Conservation (phyloP, 495 filamentous ascomycete species). For the Neurospora tetrasperma region DNA sequence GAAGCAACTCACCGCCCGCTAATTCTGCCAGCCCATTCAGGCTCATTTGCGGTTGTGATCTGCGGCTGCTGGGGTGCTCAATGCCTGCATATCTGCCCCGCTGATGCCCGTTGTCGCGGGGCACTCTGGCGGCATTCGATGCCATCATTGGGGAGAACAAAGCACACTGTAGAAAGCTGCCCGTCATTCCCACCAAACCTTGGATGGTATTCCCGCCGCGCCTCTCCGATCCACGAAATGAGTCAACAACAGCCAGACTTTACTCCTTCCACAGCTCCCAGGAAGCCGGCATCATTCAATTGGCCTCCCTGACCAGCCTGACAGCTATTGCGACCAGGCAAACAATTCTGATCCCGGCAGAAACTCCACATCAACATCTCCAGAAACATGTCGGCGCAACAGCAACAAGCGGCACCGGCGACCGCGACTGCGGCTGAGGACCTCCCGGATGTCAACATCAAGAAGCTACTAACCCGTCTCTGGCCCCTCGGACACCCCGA, state of each 20-base stretch:
- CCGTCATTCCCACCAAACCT: background rate
- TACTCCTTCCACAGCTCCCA: background rate
- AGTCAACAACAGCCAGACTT: conserved; percentile 13
- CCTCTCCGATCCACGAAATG: conserved; percentile 6
- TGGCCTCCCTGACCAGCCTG: conserved; percentile 1
- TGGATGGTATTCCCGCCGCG: background rate
- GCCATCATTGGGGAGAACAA: conserved; percentile 4
- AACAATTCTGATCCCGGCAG: background rate
- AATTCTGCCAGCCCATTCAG: conserved; percentile 14
- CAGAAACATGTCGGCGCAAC: conserved; percentile 1
- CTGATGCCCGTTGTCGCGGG: conserved; percentile 13
- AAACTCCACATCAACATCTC: background rate
- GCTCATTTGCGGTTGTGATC: background rate
- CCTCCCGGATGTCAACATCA: conserved; percentile 50
- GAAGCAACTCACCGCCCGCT: conserved; percentile 10
- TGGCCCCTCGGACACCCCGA: conserved; percentile 45
- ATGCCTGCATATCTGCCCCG: conserved; percentile 18
- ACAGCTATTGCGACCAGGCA: background rate
- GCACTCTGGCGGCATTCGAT: conserved; percentile 1
- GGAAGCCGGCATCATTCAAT: background rate
- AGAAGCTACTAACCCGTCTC: conserved; percentile 68
- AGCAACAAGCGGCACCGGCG: background rate
- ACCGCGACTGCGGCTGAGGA: conserved; percentile 3
- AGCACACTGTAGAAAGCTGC: background rate
- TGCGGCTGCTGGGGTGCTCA: background rate